These are phyloP conservation scores for Cercospora brassicicola DNA, from an alignment of 2,329 filamentous ascomycete genomes.

Conservation along the genomic window DNA sequence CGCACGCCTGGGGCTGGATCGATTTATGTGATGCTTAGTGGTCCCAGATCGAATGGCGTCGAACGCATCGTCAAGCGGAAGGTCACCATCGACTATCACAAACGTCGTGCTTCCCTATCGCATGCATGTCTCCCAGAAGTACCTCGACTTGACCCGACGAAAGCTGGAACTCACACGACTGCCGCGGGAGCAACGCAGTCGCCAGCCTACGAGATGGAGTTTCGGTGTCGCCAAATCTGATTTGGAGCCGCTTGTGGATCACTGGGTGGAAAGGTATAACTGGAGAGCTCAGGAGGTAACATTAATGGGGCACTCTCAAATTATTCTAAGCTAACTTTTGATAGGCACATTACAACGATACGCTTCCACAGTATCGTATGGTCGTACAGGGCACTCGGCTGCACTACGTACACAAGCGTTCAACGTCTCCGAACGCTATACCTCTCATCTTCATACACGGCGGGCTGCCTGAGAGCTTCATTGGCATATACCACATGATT, in stretches of 20 bases:
- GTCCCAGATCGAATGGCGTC: conserved; percentile 19
- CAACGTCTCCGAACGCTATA: conserved; percentile 55
- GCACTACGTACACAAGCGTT: conserved; percentile 65
- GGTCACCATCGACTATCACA: conserved; percentile 14
- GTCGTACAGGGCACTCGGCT: conserved; percentile 53
- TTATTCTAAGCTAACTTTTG: neutral
- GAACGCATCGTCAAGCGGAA: conserved; percentile 17
- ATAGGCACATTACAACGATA: conserved; percentile 53
- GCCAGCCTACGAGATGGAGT: conserved; percentile 37
- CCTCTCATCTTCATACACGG: conserved; percentile 65
- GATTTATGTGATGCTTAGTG: neutral
- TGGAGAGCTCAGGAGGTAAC: conserved; percentile 60
- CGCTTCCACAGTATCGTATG: conserved; percentile 65
- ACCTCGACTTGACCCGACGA: conserved; percentile 65
- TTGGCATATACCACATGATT: conserved; percentile 60
- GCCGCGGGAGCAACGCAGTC: conserved; percentile 55
- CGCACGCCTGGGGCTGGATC: neutral
- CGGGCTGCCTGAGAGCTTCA: conserved; percentile 62
- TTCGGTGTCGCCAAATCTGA: conserved; percentile 58
- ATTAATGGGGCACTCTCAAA: neutral
- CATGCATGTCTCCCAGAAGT: conserved; percentile 60
- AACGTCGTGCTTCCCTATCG: conserved; percentile 31
- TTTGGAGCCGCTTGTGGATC: conserved; percentile 60
- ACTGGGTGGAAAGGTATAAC: conserved; percentile 65
- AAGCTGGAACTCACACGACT: conserved; percentile 67